Conservation (phyloP, 106 monocot species). For the Allium fistulosum region DNA sequence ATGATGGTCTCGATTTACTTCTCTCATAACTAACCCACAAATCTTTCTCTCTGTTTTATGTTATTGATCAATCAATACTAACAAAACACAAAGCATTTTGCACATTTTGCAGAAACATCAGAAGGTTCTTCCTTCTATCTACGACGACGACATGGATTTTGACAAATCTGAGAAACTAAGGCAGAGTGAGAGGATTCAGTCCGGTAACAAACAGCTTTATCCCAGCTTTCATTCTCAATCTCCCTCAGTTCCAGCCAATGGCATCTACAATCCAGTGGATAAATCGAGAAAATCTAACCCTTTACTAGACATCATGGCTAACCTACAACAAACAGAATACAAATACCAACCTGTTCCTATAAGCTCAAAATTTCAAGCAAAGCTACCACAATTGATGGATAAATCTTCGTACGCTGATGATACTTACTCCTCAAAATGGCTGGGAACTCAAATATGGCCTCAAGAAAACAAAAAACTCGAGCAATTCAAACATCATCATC, state of each 20-base stretch:
- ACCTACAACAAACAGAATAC: slow-evolving; percentile 9
- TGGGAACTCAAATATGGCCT: slow-evolving; percentile 76
- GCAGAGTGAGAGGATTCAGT: slow-evolving; percentile 27
- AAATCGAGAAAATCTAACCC: slow-evolving; percentile 6
- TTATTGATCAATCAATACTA: neutral
- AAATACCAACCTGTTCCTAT: slow-evolving; percentile 6
- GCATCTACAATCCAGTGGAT: neutral
- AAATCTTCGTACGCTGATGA: slow-evolving; percentile 11
- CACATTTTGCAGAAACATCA: slow-evolving; percentile 55
- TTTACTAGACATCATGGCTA: slow-evolving; percentile 6
- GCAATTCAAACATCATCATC: neutral
- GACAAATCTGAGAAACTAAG: slow-evolving; percentile 13
- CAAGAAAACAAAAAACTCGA: slow-evolving; percentile 18
- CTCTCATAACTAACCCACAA: neutral
- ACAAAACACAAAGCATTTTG: slow-evolving; percentile 2
- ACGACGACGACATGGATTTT: slow-evolving; percentile 10
- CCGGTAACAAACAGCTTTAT: slow-evolving; percentile 12
- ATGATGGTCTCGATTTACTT: neutral
- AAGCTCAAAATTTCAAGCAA: slow-evolving; percentile 30
- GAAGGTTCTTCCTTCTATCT: slow-evolving; percentile 25
- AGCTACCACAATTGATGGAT: slow-evolving; percentile 34
- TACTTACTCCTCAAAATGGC: slow-evolving; percentile 49
- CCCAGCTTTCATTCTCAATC: slow-evolving; percentile 8
- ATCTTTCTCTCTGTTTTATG: neutral
- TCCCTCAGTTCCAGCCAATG: slow-evolving; percentile 4